Percentiles rank a stretch among this genome's conserved stretches.
These are phyloP conservation scores for Amylocystis lapponica DNA, from an alignment of 768 basidiomycete species.

Conservation along the genomic window DNA sequence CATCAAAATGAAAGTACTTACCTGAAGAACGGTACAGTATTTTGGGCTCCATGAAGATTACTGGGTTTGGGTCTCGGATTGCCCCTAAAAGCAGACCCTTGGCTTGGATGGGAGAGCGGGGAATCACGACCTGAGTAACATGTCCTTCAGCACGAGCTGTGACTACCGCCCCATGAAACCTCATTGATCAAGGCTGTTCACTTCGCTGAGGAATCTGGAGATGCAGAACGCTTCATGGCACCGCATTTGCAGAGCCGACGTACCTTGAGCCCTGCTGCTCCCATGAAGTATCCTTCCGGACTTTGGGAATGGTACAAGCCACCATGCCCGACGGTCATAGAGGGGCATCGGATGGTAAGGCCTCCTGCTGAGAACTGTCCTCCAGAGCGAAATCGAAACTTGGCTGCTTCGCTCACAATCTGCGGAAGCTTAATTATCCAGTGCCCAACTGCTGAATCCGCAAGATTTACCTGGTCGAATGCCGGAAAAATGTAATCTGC, in stretches of 20 bases:
- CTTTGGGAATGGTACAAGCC: constrained; percentile 94
- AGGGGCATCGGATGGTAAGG: constrained; percentile 78
- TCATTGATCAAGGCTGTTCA: too few species aligned
- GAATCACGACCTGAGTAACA: constrained; percentile 62
- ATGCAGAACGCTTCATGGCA: too few species aligned
- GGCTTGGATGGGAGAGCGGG: constrained; percentile 92
- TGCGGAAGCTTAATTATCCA: constrained; percentile 22
- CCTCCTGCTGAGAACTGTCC: constrained; percentile 79
- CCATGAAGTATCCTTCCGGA: constrained; percentile 93
- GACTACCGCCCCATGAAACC: too few species aligned
- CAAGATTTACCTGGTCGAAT: constrained; percentile 72
- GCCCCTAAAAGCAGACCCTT: constrained; percentile 84
- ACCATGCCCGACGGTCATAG: constrained; percentile 90
- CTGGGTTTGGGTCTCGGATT: constrained; percentile 90
- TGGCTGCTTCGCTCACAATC: constrained; percentile 95
- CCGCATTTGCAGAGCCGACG: too few species aligned
- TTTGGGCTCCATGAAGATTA: constrained; percentile 94
- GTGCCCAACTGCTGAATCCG: not conserved
- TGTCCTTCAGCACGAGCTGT: not conserved
- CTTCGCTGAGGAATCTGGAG: too few species aligned
- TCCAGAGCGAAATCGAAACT: constrained; percentile 85
- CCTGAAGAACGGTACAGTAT: constrained; percentile 87
- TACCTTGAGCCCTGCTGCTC: constrained; percentile 85
- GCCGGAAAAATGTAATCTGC: constrained; percentile 91
- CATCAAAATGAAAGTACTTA: constrained; percentile 18